Base-by-base conservation (phyloP, 2,329 filamentous ascomycete genomes). In the Ambrosiella xylebori region DNA sequence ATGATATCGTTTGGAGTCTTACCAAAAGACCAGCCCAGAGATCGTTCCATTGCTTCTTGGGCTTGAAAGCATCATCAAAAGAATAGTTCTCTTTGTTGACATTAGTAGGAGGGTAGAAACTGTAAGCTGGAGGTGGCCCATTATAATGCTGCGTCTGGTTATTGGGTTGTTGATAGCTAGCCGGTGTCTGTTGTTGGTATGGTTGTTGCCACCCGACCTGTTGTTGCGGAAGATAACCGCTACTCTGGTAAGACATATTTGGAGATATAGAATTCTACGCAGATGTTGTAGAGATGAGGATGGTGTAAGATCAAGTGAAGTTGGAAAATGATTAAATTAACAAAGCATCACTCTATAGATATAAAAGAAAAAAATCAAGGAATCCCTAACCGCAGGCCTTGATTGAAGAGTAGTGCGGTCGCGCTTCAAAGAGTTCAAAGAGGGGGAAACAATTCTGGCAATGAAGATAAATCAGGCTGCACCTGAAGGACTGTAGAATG, bases 31-130 rank as follows among this genome's bases (percentile, higher is more conserved):
- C 89, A 2, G 90, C 90, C 91, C 90, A 96, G 35, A 86, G 67
- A 68, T 97, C 91, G 65, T 96, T 88, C 71, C 78, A 95, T 69
- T 91, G 94, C n/a, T 88, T 88, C 62, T 74, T 82, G 56, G 87
- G 79, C 56, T 84, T 84, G 75, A 97, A 96, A 1, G 82, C 80
- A 66, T 96, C 79, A 17, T 91, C 81, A 67, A 94, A 96, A 37
- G 71, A 72, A 39, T 73, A 71, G 66, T 79, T 79, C 61, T 77
- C 74, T 57, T 66, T 66, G 37, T 68, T 68, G 47, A 70, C 66
- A 38, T 66, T 63, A 56, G 71, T 66, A 1, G 69, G 68, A 9
- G 69, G 68, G 56, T 70, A 68, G 63, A 69, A 71, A 27, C 66
- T 66, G 56, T 70, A 69, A 2, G 64, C 63, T 1, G 66, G 67